phyloP scores from a whole-genome alignment of 768 basidiomycete genomes.

The Macrolepiota albuminosa region DNA sequence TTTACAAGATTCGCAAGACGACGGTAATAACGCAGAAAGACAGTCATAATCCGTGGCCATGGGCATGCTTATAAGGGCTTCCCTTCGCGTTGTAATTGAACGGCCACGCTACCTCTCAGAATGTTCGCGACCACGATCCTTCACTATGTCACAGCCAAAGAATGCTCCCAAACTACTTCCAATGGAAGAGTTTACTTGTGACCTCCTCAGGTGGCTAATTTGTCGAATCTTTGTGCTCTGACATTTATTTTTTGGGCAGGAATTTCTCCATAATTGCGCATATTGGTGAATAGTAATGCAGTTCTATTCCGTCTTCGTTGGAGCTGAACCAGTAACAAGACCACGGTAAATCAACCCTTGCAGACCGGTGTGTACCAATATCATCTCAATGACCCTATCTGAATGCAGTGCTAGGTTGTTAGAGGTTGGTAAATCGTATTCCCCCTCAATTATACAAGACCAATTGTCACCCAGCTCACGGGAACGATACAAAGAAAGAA shows the following conservation, averaged over 20 bases:
- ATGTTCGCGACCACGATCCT: slow-evolving; percentile 16
- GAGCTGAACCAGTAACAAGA: slow-evolving; percentile 32
- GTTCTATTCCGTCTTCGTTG: not conserved
- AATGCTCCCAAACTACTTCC: slow-evolving; percentile 31
- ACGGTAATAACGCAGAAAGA: not conserved
- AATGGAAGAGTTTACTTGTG: slow-evolving; percentile 64
- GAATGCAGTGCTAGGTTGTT: slow-evolving; percentile 45
- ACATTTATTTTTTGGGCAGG: slow-evolving; percentile 27
- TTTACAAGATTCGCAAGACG: not conserved
- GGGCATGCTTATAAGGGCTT: slow-evolving; percentile 20
- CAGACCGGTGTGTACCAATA: slow-evolving; percentile 59
- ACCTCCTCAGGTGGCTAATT: slow-evolving; percentile 55
- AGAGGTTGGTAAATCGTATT: slow-evolving; percentile 48
- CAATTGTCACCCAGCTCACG: slow-evolving; percentile 57
- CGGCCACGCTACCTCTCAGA: slow-evolving; percentile 3
- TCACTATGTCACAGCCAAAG: slow-evolving; percentile 25
- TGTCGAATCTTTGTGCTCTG: not conserved
- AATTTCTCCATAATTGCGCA: slow-evolving; percentile 98
- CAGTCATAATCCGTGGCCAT: not conserved
- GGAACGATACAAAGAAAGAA: slow-evolving; percentile 73
- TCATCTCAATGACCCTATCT: slow-evolving; percentile 2
- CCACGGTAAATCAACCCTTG: slow-evolving; percentile 94
- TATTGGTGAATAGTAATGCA: slow-evolving; percentile 52
- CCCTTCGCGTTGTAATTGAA: slow-evolving; percentile 19
- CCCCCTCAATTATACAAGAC: slow-evolving; percentile 2